phyloP scores from a whole-genome alignment of 805 yeast species.

The Sugiyamaella boreocaroliniensis region DNA sequence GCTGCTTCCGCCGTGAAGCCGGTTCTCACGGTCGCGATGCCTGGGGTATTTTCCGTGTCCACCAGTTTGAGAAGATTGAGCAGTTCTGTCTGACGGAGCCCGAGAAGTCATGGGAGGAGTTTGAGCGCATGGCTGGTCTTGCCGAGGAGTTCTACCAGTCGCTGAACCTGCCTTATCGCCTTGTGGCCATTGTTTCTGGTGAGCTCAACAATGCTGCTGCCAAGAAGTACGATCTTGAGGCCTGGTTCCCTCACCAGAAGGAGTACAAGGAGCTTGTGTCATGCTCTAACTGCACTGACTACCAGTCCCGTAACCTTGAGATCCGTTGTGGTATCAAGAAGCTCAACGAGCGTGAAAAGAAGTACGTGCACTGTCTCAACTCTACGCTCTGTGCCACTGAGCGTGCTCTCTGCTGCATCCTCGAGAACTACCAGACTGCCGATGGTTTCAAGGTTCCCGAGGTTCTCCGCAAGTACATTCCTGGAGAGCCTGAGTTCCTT shows the following conservation, averaged over 20 bases:
- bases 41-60: slow-evolving; percentile 99
- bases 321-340: slow-evolving; percentile 98
- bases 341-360: slow-evolving; percentile 90
- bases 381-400: slow-evolving; percentile 96
- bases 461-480: slow-evolving; percentile 91
- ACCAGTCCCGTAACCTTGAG: slow-evolving; percentile 97
- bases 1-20: slow-evolving; percentile 99
- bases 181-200: slow-evolving; percentile 96
- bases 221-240: slow-evolving; percentile 96
- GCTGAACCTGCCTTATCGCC: slow-evolving; percentile 89
- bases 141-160: slow-evolving; percentile 92
- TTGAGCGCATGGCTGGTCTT: slow-evolving; percentile 85
- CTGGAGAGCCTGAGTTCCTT: slow-evolving; percentile 96
- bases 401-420: slow-evolving; percentile 94
- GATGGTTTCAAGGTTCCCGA: slow-evolving; percentile 92
- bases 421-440: slow-evolving; percentile 97
- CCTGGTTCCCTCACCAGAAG: slow-evolving; percentile 99
- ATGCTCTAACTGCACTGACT: slow-evolving; percentile 98
- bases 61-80: slow-evolving; percentile 96
- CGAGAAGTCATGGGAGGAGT: slow-evolving; percentile 95
- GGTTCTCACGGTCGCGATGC: slow-evolving; percentile 99
- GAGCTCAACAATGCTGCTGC: slow-evolving; percentile 99
- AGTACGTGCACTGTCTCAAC: slow-evolving; percentile 96
- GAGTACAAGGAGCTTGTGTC: slow-evolving; percentile 98
- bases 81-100: slow-evolving; percentile 96